A percentile compares a stretch with the other conserved stretches of the same genome.
Evolutionary conservation across 306 rosid genomes (phyloP).

Genomic region (Quillaja saponaria): DNA sequence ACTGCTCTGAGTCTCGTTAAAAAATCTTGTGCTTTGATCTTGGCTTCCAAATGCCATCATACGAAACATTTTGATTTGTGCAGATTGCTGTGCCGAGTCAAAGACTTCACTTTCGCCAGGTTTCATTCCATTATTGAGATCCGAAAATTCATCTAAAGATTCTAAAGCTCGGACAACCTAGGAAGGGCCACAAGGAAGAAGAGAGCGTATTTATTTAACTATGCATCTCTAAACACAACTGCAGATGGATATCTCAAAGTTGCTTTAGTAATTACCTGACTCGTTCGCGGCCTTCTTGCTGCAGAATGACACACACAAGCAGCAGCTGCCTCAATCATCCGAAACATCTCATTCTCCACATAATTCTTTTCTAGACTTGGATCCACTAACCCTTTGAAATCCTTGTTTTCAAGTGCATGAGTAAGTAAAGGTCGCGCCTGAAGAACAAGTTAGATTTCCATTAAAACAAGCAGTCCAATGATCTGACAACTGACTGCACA

Average conservation of each 20-base stretch:
- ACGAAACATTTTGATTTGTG: conserved; percentile 78
- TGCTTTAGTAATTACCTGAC: conserved; percentile 58
- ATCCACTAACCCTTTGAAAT: conserved; percentile 69
- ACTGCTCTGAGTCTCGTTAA: conserved; percentile 62
- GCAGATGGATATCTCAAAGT: neutral
- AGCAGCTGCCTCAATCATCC: conserved; percentile 92
- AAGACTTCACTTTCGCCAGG: conserved; percentile 84
- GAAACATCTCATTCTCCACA: conserved; percentile 61
- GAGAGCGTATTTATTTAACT: conserved; percentile 8
- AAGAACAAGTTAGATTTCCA: conserved; percentile 28
- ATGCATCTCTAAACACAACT: neutral
- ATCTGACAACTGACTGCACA: neutral
- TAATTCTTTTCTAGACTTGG: conserved; percentile 67
- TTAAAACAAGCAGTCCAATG: conserved; percentile 7
- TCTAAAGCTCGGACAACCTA: conserved; percentile 95
- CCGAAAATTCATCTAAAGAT: conserved; percentile 63
- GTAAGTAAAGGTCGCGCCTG: conserved; percentile 85
- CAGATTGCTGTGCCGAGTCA: conserved; percentile 69
- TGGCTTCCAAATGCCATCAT: conserved; percentile 91
- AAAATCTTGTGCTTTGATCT: conserved; percentile 57
- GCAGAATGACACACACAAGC: conserved; percentile 91
- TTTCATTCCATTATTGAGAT: conserved; percentile 83
- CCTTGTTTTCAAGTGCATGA: conserved; percentile 59
- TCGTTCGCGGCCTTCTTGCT: conserved; percentile 79
- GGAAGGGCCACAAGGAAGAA: neutral